phyloP scores from a whole-genome alignment of 805 yeast species.

The Wilhelminamyces savonicus region DNA sequence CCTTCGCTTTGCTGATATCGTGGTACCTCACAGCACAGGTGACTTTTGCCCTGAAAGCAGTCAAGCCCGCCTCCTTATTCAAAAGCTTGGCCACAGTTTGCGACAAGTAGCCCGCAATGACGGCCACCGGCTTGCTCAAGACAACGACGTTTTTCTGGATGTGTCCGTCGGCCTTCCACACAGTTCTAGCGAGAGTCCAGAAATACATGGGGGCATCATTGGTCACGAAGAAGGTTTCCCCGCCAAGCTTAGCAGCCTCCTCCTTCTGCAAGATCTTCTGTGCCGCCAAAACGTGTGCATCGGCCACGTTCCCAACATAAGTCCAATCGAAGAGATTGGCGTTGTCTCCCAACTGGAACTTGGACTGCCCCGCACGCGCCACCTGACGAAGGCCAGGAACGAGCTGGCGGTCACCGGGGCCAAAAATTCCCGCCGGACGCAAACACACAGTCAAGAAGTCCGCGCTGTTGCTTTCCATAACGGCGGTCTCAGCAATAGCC shows the following conservation, averaged over 20 bases:
- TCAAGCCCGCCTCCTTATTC: constrained; percentile 87
- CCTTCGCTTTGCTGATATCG: constrained; percentile 82
- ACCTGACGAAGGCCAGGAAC: constrained; percentile 88
- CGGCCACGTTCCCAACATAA: constrained; percentile 97
- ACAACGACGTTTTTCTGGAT: constrained; percentile 65
- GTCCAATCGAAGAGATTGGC: constrained; percentile 94
- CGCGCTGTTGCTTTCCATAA: constrained; percentile 61
- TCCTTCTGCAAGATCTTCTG: constrained; percentile 52
- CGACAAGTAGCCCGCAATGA: constrained; percentile 76
- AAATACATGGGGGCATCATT: constrained; percentile 93
- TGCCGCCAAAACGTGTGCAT: constrained; percentile 92
- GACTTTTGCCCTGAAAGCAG: constrained; percentile 89
- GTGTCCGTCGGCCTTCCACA: constrained; percentile 95
- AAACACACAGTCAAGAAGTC: constrained; percentile 73
- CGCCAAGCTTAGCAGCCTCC: constrained; percentile 50
- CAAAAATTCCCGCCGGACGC: constrained; percentile 97
- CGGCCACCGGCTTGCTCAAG: constrained; percentile 68
- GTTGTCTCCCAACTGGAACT: constrained; percentile 92
- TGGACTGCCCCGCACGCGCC: constrained; percentile 78
- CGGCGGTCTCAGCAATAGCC: constrained; percentile 82
- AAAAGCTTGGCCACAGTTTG: constrained; percentile 61
- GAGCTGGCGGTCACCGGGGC: constrained; percentile 96
- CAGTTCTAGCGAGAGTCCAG: constrained; percentile 94
- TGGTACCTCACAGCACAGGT: constrained; percentile 94
- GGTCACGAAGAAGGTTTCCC: constrained; percentile 85